phyloP scores from a whole-genome alignment of 2,329 filamentous ascomycete genomes.

The Cladophialophora chaetospira region DNA sequence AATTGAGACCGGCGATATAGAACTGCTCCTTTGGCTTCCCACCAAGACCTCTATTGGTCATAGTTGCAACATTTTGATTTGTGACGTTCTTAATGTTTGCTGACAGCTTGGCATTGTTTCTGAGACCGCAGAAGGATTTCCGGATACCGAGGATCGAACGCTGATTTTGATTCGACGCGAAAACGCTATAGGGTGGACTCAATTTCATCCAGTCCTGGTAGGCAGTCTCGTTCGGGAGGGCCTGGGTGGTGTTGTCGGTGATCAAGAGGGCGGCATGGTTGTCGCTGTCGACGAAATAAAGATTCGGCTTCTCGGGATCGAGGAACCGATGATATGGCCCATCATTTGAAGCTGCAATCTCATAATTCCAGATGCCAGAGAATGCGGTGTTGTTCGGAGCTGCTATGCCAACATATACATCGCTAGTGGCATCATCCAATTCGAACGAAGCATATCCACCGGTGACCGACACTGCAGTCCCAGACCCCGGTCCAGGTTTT shows the following conservation, averaged over 20 bases:
- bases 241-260: constrained; percentile 69
- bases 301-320: constrained; percentile 51
- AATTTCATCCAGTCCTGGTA: constrained; percentile 60
- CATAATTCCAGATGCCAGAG: constrained; percentile 71
- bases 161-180: constrained; percentile 65
- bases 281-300: constrained; percentile 85
- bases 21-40: constrained; percentile 83
- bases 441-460: constrained; percentile 71
- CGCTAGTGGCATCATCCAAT: constrained; percentile 61
- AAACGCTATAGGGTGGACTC: constrained; percentile 71
- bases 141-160: constrained; percentile 67
- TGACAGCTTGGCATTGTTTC: constrained; percentile 64
- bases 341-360: constrained; percentile 81
- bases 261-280: constrained; percentile 74
- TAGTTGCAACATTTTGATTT: constrained; percentile 54
- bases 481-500: constrained; percentile 63
- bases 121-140: constrained; percentile 80
- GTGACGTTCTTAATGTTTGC: constrained; percentile 57
- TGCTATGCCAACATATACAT: constrained; percentile 75
- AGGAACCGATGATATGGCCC: constrained; percentile 65
- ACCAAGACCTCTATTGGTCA: constrained; percentile 68
- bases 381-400: constrained; percentile 68
- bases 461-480: constrained; percentile 56
- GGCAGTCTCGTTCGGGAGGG: constrained; percentile 49
- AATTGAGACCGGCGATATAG: constrained; percentile 73